Evolutionary conservation across 208 protist species (phyloP), one percentile per base, ranked within the genome.

Genomic region (Perkinsela sp.): DNA sequence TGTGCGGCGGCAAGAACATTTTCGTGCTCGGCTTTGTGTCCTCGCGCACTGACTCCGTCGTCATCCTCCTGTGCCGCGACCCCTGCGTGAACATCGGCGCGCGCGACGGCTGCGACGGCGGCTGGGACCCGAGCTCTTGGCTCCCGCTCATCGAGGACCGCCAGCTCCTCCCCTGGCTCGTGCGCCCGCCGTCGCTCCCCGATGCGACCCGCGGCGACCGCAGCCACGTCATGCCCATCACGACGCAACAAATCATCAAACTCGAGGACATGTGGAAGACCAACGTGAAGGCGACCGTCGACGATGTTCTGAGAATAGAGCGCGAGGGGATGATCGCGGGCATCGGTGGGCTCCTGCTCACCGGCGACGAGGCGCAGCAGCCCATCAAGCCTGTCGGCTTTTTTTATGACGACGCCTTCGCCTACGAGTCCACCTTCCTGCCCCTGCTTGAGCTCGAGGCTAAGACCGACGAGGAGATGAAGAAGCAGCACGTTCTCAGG

Each of bases 1-100:
- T 91, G 70, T 96, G 92, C 72, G 81, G 79, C 2, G 87, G 75
- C 29, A 74, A 74, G 29, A 95, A 96, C 70, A 74, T 93, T 0
- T 96, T 96, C 77, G 70, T 91, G 1, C 73, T 96, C 0, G 92
- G 92, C 1, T 95, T 91, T 73, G 88, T 96, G n/a, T 85, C 90
- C 0, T 80, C 89, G 22, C 96, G 94, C 73, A 74, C 71, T 0
- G 93, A 96, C 40, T 80, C 77, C 0, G 83, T 96, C 29, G 92
- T 96, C 1, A 83, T 95, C 1, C 70, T 96, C 1, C 75, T 96
- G 1, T 95, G 93, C 74, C 72, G 93, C n/a, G 75, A 84, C 22
- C 75, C 75, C 29, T 88, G 81, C 67, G 69, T 85, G 66, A 73
- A 71, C n/a, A 72, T 71, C 31, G 66, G 32, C 0, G 71, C 80